Percentiles rank a stretch among this genome's conserved stretches.
phyloP scores from a whole-genome alignment of 441 rosid species.

The Omphalea diandra region DNA sequence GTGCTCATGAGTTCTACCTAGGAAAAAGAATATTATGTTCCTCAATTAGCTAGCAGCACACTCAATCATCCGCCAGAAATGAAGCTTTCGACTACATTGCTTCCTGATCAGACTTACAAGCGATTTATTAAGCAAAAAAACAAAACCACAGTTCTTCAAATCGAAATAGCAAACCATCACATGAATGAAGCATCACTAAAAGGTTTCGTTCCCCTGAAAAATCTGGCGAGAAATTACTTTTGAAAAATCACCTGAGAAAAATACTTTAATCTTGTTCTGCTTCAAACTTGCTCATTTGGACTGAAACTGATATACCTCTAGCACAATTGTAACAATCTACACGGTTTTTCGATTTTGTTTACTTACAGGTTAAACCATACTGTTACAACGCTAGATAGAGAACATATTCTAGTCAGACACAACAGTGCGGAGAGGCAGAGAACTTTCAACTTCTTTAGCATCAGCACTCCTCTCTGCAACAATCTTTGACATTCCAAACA shows the following conservation, averaged over 20 bases:
- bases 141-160: neutral
- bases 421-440: conserved; percentile 54
- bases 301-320: neutral
- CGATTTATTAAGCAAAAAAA: no score
- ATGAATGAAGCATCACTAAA: no score
- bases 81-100: no score
- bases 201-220: neutral
- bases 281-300: neutral
- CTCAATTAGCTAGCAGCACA: neutral
- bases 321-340: neutral
- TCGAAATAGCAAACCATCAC: no score
- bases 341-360: neutral
- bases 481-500: conserved; percentile 33
- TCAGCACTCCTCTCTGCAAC: conserved; percentile 36
- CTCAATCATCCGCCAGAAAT: neutral
- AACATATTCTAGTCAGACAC: conserved; percentile 37
- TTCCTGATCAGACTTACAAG: neutral
- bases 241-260: no score
- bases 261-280: neutral
- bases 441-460: conserved; percentile 57
- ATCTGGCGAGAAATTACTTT: neutral
- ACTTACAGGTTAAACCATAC: neutral
- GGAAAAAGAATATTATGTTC: neutral
- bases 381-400: neutral
- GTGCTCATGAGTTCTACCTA: neutral